Evolutionary conservation across 495 filamentous ascomycete genomes (phyloP), one percentile per base, ranked within the genome.

Genomic region (Trichoderma reesei): DNA sequence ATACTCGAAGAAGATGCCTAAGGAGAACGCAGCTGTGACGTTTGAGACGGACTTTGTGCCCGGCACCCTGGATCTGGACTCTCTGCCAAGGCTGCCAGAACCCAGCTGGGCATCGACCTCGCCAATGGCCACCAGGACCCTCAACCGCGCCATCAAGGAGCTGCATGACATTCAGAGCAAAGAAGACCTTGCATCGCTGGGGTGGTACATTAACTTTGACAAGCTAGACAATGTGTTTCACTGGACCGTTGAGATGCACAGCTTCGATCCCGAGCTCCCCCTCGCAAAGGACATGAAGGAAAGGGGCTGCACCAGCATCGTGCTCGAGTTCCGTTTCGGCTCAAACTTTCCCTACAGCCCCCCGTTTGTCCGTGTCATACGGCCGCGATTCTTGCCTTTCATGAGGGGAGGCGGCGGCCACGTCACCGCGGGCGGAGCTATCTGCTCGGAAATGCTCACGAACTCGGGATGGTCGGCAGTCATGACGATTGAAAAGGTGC

Each of bases 381-480:
- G 88, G 13, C 92, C 92, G 0, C 86, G 87, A 8, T 95, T 96
- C 74, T 73, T 91, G 41, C 75, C 82, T 11, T 91, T 92, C 71
- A 69, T 72, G 51, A 48, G 75, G 5, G 90, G 91, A 11, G 92
- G 92, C 31, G 92, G 92, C 20, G 92, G 92, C 1, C 92, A 97
- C 72, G 88, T 97, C 63, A 96, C 92, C 0, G 70, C 76, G n/a
- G 92, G 92, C 3, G 92, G 92, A 1, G 88, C 92, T 1, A 80
- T 97, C 74, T 96, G 92, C 73, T 92, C 96, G 90, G 88, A 97
- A 74, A 79, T 96, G 7, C 81, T 97, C 41, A 96, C 92, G 3
- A 89, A 86, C 68, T 79, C 84, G 10, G 92, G 92, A 13, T 97
- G 92, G 92, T 84, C 80, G 16, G 85, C 88, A 0, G 86, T 82